These are phyloP conservation scores for Quercus lobata DNA, from an alignment of 331 rosid species.

Conservation along the genomic window DNA sequence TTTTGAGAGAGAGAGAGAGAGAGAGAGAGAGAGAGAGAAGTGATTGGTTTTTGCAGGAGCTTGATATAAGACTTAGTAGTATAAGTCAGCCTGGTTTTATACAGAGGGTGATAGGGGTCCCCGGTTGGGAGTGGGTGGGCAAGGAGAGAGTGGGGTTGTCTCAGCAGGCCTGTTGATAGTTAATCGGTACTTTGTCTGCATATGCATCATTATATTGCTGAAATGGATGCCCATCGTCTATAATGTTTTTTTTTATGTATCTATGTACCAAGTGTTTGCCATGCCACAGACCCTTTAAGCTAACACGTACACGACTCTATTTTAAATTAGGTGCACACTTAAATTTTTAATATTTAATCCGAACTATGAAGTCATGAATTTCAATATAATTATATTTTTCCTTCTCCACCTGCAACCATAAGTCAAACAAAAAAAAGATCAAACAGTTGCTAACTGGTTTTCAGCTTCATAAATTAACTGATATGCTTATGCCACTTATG, in stretches of 20 bases:
- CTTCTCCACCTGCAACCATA: too few relatives aligned
- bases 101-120: not conserved
- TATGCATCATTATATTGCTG: conserved; percentile 44
- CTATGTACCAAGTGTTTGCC: not conserved
- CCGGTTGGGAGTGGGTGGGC: conserved; percentile 5
- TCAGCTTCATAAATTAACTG: not conserved
- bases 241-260: not conserved
- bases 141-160: conserved; percentile 20
- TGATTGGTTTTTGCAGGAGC: conserved; percentile 4
- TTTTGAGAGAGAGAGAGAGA: not conserved
- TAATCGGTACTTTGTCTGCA: conserved; percentile 35
- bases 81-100: not conserved
- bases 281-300: too few relatives aligned
- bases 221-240: conserved; percentile 33
- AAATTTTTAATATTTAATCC: too few relatives aligned
- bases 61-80: not conserved
- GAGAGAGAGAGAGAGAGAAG: not conserved
- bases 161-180: not conserved
- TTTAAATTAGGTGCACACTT: too few relatives aligned
- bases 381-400: too few relatives aligned
- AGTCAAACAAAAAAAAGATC: not conserved
- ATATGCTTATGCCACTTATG: not conserved
- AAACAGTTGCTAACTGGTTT: not conserved
- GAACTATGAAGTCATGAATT: too few relatives aligned
- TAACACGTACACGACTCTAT: too few relatives aligned